Evolutionary conservation across 257 asterid genomes (phyloP).

Genomic region (Capsicum rhomboideum): DNA sequence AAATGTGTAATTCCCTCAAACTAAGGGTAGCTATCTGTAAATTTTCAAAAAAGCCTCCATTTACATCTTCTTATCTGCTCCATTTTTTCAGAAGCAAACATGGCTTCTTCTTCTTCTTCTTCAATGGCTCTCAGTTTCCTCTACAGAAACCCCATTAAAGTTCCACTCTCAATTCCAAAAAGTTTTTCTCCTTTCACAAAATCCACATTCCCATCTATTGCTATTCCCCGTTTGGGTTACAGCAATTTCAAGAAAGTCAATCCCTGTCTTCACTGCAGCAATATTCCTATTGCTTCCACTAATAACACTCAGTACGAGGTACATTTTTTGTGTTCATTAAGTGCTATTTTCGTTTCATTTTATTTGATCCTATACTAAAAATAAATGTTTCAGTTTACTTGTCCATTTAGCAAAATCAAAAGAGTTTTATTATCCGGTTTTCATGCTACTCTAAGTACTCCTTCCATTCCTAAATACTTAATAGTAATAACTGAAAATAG

Average conservation of each 20-base stretch:
- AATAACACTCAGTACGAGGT: slow-evolving; percentile 75
- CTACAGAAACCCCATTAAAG: neutral
- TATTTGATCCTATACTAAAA: no score
- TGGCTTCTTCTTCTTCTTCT: neutral
- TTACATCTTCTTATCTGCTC: neutral
- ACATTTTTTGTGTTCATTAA: neutral
- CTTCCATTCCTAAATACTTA: no score
- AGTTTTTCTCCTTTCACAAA: slow-evolving; percentile 5
- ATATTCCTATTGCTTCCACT: slow-evolving; percentile 44
- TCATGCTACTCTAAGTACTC: no score
- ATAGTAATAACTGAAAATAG: no score
- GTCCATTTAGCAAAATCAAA: no score
- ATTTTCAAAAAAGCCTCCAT: neutral
- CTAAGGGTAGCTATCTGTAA: neutral
- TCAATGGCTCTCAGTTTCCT: neutral
- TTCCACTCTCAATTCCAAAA: neutral
- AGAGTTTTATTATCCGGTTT: no score
- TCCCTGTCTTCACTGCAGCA: slow-evolving; percentile 26
- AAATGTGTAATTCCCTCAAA: neutral
- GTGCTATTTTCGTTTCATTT: no score
- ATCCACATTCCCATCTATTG: slow-evolving; percentile 9
- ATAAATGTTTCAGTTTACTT: no score
- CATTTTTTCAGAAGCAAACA: neutral
- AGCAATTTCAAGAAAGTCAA: slow-evolving; percentile 16
- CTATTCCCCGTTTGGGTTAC: slow-evolving; percentile 14